Evolutionary conservation across 2,329 filamentous ascomycete species (phyloP).

Genomic region (Ophiostoma sp.): DNA sequence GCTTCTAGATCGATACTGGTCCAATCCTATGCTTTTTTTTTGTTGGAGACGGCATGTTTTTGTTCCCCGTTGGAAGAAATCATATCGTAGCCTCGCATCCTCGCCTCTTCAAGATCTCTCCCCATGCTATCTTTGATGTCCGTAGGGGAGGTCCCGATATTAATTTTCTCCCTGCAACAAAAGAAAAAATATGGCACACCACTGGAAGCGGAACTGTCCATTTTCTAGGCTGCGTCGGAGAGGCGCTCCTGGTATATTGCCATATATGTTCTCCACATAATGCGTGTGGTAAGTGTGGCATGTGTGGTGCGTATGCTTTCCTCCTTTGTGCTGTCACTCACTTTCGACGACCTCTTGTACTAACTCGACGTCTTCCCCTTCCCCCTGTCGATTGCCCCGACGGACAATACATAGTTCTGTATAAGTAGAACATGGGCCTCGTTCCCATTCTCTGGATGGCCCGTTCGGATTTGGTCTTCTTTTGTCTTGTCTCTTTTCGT

Average conservation of each 20-base stretch:
- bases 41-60: neutral
- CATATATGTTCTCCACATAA: conserved; percentile 13
- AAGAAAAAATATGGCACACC: neutral
- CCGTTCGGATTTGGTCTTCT: neutral
- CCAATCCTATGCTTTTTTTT: neutral
- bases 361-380: neutral
- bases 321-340: neutral
- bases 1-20: neutral
- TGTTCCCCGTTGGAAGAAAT: neutral
- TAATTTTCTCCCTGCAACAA: neutral
- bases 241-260: conserved; percentile 14
- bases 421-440: neutral
- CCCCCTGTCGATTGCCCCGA: neutral
- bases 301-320: neutral
- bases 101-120: neutral
- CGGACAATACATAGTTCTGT: neutral
- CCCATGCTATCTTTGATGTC: neutral
- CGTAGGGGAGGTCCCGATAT: conserved; percentile 16
- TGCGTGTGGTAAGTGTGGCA: neutral
- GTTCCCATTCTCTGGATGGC: conserved; percentile 3
- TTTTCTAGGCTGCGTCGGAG: neutral
- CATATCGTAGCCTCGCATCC: neutral
- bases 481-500: neutral
- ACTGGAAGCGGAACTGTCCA: neutral
- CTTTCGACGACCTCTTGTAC: neutral